Evolutionary conservation across 148 eudicot species (phyloP).

Genomic region (Dianthus caryophyllus): DNA sequence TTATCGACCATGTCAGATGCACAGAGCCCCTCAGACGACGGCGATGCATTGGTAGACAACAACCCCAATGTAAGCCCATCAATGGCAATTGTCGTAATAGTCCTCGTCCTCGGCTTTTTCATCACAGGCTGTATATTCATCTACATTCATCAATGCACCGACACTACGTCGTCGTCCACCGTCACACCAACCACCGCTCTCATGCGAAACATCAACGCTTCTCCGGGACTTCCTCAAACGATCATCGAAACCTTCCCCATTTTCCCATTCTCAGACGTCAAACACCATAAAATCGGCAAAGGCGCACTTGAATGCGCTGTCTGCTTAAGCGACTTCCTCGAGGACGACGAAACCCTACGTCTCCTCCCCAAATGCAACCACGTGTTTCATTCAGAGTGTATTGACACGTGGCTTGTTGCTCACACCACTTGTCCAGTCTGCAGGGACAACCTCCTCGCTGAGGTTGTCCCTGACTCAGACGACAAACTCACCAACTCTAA

Average conservation of each 20-base stretch:
- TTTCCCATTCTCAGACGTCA: constrained; percentile 29
- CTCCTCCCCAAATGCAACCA: constrained; percentile 45
- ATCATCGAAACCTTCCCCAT: constrained; percentile 34
- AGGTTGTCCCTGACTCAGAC: neutral
- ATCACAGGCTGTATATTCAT: constrained; percentile 28
- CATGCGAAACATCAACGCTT: neutral
- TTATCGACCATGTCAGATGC: constrained; percentile 8
- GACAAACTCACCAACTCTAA: neutral
- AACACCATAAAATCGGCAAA: constrained; percentile 34
- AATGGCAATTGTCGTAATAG: constrained; percentile 22
- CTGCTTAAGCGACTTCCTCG: constrained; percentile 37
- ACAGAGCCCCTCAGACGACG: constrained; percentile 10
- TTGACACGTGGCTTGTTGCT: constrained; percentile 40
- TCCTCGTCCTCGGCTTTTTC: constrained; percentile 29
- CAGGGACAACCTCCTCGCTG: constrained; percentile 23
- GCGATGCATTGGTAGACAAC: neutral
- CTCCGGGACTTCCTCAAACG: constrained; percentile 25
- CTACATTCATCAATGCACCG: constrained; percentile 35
- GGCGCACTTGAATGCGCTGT: constrained; percentile 45
- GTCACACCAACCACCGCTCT: neutral
- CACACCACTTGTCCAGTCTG: constrained; percentile 46
- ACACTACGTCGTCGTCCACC: neutral
- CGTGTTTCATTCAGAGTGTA: constrained; percentile 45
- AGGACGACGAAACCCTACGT: constrained; percentile 29
- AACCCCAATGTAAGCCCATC: constrained; percentile 20